Conservation (phyloP, 148 eudicot species). For the Rhododendron simsii region DNA sequence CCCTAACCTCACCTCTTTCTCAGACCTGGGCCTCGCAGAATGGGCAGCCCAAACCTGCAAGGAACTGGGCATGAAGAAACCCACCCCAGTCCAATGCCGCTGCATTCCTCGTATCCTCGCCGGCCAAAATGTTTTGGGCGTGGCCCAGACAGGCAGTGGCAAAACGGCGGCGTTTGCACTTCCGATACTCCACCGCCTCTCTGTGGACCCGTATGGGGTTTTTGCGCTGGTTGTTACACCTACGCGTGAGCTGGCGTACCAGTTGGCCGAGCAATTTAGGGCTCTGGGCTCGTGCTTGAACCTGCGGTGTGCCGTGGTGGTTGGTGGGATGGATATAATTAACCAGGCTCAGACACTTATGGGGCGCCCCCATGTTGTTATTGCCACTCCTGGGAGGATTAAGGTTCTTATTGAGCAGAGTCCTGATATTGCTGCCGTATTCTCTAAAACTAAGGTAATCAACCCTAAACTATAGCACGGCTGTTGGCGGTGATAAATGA, state of each 20-base stretch:
- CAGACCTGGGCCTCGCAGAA: conserved; percentile 63
- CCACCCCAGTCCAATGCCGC: conserved; percentile 71
- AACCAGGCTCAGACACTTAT: conserved; percentile 55
- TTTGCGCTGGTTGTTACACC: conserved; percentile 81
- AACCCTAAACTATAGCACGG: too few relatives aligned
- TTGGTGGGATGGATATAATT: conserved; percentile 86
- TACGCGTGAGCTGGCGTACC: conserved; percentile 85
- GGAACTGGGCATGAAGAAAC: conserved; percentile 70
- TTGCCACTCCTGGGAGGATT: conserved; percentile 91
- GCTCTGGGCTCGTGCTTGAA: conserved; percentile 78
- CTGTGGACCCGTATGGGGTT: conserved; percentile 77
- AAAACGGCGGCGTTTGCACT: conserved; percentile 92
- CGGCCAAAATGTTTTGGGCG: conserved; percentile 70
- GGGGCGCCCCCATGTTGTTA: conserved; percentile 74
- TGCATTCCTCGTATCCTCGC: conserved; percentile 81
- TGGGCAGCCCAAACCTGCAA: conserved; percentile 66
- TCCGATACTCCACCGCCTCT: conserved; percentile 66
- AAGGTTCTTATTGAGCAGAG: conserved; percentile 64
- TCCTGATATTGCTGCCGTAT: conserved; percentile 66
- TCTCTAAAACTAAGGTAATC: conserved; percentile 71
- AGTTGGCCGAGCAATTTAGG: conserved; percentile 83
- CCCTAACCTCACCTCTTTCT: conserved; percentile 30
- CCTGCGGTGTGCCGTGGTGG: conserved; percentile 59
- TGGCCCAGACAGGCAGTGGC: conserved; percentile 91
- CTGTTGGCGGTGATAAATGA: too few relatives aligned